Percentiles rank a stretch among this genome's conserved stretches.
These are phyloP conservation scores for Penicillium arizonense DNA, from an alignment of 495 filamentous ascomycete genomes.

Conservation along the genomic window DNA sequence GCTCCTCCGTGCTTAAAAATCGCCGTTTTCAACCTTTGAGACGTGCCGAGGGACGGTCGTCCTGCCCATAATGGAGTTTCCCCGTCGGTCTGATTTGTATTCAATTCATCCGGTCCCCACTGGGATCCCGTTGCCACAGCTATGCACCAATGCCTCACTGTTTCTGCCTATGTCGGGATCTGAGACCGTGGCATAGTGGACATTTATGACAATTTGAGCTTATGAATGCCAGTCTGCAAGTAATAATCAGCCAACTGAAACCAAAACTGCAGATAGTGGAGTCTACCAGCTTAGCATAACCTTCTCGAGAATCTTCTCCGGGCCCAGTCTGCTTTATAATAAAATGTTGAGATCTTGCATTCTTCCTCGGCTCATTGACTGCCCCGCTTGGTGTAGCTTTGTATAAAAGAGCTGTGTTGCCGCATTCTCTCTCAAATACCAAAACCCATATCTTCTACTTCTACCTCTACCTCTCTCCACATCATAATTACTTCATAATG, in stretches of 20 bases:
- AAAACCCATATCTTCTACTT: background rate
- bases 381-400: conserved; percentile 18
- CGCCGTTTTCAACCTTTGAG: background rate
- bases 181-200: background rate
- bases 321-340: conserved; percentile 27
- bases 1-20: conserved; percentile 10
- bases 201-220: background rate
- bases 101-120: conserved; percentile 26
- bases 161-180: too few relatives aligned
- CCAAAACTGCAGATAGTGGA: conserved; percentile 11
- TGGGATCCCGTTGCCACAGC: conserved; percentile 6
- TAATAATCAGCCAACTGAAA: background rate
- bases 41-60: conserved; percentile 17
- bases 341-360: background rate
- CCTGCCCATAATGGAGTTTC: conserved; percentile 26
- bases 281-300: conserved; percentile 8
- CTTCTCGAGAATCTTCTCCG: conserved; percentile 36
- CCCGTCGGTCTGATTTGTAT: conserved; percentile 20
- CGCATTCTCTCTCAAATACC: background rate
- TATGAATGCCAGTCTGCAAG: background rate
- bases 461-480: background rate
- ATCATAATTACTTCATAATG: conserved; percentile 22
- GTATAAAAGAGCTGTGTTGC: conserved; percentile 3
- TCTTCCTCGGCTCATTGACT: conserved; percentile 18
- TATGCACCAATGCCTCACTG: background rate